These are phyloP conservation scores for Nyctanthes arbortristis DNA, from an alignment of 257 asterid species.

Conservation along the genomic window DNA sequence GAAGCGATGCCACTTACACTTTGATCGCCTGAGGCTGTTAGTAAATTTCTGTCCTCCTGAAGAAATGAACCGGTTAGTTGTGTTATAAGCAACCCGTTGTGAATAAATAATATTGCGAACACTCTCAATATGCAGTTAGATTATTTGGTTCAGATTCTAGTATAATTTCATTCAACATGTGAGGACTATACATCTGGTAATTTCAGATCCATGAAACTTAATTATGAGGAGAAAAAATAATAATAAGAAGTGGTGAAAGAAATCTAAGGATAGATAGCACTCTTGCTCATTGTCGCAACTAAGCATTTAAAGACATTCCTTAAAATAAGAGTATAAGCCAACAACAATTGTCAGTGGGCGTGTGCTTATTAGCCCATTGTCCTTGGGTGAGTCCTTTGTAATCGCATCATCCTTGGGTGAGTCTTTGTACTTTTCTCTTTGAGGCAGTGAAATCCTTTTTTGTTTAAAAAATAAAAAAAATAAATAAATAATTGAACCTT, in stretches of 20 bases:
- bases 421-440: too few species aligned
- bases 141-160: conserved; percentile 4
- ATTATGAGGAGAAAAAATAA: background rate
- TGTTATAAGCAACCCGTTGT: background rate
- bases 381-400: too few species aligned
- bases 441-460: too few species aligned
- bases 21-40: conserved; percentile 99
- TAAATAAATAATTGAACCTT: too few species aligned
- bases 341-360: background rate
- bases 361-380: too few species aligned
- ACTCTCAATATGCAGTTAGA: conserved; percentile 1
- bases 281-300: too few species aligned
- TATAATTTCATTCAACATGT: conserved; percentile 1
- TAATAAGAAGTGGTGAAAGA: background rate
- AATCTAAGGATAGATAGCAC: too few species aligned
- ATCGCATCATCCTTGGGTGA: too few species aligned
- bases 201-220: background rate
- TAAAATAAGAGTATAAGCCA: background rate
- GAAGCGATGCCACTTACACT: conserved; percentile 61
- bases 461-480: too few species aligned
- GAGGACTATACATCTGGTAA: background rate
- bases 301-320: background rate
- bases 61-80: conserved; percentile 19
- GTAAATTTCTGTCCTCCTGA: conserved; percentile 71
- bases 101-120: conserved; percentile 3